A percentile compares a stretch with the other conserved stretches of the same genome.
Conservation (phyloP, 805 yeast species). For the Lipomyces sp. region DNA sequence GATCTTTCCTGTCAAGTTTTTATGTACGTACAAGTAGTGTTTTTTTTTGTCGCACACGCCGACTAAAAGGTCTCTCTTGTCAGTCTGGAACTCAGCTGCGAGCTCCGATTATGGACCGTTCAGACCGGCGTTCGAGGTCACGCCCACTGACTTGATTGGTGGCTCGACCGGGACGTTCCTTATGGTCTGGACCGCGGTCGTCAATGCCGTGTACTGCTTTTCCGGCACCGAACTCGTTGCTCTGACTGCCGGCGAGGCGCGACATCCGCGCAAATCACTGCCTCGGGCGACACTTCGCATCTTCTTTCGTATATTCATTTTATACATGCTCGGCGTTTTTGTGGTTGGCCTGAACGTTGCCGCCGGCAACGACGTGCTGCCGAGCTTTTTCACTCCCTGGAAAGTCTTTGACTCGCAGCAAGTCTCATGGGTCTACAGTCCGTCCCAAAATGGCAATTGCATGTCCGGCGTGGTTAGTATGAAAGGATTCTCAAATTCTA, state of each 20-base stretch:
- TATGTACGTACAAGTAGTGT: slow-evolving; percentile 7
- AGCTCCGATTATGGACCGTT: slow-evolving; percentile 31
- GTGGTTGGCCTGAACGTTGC: slow-evolving; percentile 66
- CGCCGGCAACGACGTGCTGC: slow-evolving; percentile 22
- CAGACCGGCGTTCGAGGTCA: slow-evolving; percentile 25
- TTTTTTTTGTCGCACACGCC: no score
- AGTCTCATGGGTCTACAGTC: slow-evolving; percentile 23
- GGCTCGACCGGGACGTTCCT: slow-evolving; percentile 51
- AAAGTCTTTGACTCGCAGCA: slow-evolving; percentile 54
- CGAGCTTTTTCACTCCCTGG: slow-evolving; percentile 35
- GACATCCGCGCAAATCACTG: slow-evolving; percentile 65
- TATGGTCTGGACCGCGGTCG: slow-evolving; percentile 71
- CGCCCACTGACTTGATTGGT: slow-evolving; percentile 11
- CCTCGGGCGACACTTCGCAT: slow-evolving; percentile 81
- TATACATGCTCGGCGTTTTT: slow-evolving; percentile 64
- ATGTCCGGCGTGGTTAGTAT: slow-evolving; percentile 22
- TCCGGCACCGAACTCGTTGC: slow-evolving; percentile 78
- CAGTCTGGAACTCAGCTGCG: slow-evolving; percentile 23
- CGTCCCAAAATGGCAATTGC: slow-evolving; percentile 22
- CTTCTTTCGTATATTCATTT: slow-evolving; percentile 75
- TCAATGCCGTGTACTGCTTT: slow-evolving; percentile 76
- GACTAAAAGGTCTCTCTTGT: neutral
- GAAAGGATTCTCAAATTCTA: slow-evolving; percentile 53
- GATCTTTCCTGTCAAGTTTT: slow-evolving; percentile 28
- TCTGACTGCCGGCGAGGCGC: slow-evolving; percentile 77